Percentiles rank a stretch among this genome's conserved stretches.
These are phyloP conservation scores for Diaporthe ampelina DNA, from an alignment of 2,329 filamentous ascomycete genomes.

Conservation along the genomic window DNA sequence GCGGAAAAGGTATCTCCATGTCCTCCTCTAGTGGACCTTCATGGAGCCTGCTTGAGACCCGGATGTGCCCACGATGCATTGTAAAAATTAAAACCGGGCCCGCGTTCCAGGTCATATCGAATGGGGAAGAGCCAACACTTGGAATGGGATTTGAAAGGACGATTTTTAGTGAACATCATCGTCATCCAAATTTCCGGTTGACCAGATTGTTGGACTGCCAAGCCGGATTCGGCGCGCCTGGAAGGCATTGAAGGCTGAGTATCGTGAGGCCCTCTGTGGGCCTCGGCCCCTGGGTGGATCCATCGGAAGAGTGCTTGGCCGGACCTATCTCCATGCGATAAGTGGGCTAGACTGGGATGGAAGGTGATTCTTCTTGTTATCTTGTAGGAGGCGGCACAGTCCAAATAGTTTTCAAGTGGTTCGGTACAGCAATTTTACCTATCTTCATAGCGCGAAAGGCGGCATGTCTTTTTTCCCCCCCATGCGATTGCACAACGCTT, in stretches of 20 bases:
- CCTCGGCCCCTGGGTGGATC: conserved; percentile 20
- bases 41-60: background rate
- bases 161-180: background rate
- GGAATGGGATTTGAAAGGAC: conserved; percentile 20
- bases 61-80: conserved; percentile 4
- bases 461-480: too few species aligned
- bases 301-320: background rate
- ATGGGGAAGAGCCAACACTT: conserved; percentile 5
- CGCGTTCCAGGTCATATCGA: background rate
- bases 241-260: conserved; percentile 1
- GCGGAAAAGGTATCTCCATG: conserved; percentile 11
- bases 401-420: background rate
- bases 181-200: conserved; percentile 28
- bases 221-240: conserved; percentile 22
- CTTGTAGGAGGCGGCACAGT: background rate
- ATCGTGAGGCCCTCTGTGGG: conserved; percentile 16
- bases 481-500: background rate
- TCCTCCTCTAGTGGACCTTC: conserved; percentile 4
- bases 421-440: background rate
- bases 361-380: background rate
- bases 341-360: conserved; percentile 2
- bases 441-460: background rate
- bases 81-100: conserved; percentile 16
- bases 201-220: conserved; percentile 10
- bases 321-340: background rate